These are phyloP conservation scores for Eucalyptus regnans DNA, from an alignment of 345 rosid species.

Conservation along the genomic window DNA sequence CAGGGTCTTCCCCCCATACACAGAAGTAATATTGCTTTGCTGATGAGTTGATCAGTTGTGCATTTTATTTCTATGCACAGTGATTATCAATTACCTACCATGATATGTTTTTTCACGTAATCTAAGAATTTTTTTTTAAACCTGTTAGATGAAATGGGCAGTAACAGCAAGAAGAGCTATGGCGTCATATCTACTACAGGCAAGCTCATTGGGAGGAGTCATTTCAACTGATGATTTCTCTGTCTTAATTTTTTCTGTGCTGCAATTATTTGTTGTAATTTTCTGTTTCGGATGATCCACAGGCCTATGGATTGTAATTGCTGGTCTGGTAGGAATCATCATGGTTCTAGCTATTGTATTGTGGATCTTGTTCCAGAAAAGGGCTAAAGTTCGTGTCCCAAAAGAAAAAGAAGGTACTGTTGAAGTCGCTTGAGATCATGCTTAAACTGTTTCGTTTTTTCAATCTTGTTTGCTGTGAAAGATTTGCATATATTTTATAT, in stretches of 20 bases:
- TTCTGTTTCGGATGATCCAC: neutral
- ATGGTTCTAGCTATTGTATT: slow-evolving; percentile 5
- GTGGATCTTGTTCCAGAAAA: slow-evolving; percentile 9
- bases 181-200: neutral
- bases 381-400: neutral
- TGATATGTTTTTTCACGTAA: neutral
- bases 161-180: neutral
- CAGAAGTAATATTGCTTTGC: neutral
- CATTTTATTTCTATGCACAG: neutral
- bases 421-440: neutral
- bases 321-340: slow-evolving; percentile 6
- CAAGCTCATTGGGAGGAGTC: neutral
- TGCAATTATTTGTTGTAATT: neutral
- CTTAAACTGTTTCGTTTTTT: neutral
- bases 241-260: neutral
- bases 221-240: neutral
- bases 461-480: neutral
- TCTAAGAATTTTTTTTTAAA: neutral
- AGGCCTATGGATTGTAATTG: slow-evolving; percentile 18
- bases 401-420: neutral
- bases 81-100: neutral
- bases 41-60: neutral
- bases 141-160: neutral
- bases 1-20: slow-evolving; percentile 4
- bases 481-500: neutral